Base-by-base conservation (phyloP, 176 grass and related monocot species). In the Raddia guianensis region DNA sequence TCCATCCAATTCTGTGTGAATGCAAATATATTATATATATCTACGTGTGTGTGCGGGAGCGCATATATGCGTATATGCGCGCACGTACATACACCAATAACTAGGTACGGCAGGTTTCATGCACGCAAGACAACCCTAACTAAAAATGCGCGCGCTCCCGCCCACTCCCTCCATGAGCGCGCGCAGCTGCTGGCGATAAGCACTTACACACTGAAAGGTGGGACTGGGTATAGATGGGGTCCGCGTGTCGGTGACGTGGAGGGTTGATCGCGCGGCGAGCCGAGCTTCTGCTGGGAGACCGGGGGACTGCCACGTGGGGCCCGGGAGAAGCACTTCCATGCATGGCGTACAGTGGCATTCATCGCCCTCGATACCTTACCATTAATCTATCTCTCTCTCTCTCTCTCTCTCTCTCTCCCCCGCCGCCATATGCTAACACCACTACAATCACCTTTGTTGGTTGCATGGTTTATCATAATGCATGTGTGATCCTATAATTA, bases 1-100 rank as follows among this genome's bases (percentile, higher is more conserved):
- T 49, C 68, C 47, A 33, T 50, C 79, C 45, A 63, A 72, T 72
- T 72, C 6, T n/a, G 49, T 5, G 11, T 33, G 43, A 69, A 69
- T 69, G 1, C 12, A n/a, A 48, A 21, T 46, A 21, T 69, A n/a
- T n/a, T n/a, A n/a, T n/a, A n/a, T n/a, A n/a, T 27, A 27, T 27
- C 27, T 27, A 27, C 27, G 27, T 27, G 27, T 27, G 27, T 27
- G 27, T 27, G 27, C 27, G 27, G 27, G 27, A 27, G 27, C 27
- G 27, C 2, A 6, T 45, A 6, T 13, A 0, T 59, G 54, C 7
- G 47, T 27, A 75, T 67, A 12, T 4, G 20, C 1, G 20, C 1
- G 4, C 1, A 9, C 4, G 6, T 58, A 58, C 5, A 55, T n/a
- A 44, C 11, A 13, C 7, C 3, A 33, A 9, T 32, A n/a, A 3